phyloP scores from a whole-genome alignment of 2,329 filamentous ascomycete species.

The Colletotrichum ledebouriae region DNA sequence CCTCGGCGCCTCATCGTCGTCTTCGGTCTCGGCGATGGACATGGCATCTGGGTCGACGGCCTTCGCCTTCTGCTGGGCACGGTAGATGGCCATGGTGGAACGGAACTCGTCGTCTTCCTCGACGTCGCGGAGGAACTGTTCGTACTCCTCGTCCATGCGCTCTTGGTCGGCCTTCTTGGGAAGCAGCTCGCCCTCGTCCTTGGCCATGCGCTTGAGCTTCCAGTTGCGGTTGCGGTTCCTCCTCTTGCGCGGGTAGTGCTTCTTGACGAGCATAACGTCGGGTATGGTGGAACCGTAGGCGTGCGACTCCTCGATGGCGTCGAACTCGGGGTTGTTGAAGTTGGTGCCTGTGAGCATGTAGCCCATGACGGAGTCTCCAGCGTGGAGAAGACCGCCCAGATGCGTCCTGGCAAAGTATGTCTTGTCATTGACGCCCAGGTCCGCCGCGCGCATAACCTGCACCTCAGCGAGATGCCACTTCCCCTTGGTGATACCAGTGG shows the following conservation, averaged over 20 bases:
- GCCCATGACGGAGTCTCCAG: slow-evolving; percentile 91
- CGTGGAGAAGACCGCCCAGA: slow-evolving; percentile 85
- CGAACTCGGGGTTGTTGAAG: slow-evolving; percentile 90
- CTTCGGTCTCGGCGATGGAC: slow-evolving; percentile 75
- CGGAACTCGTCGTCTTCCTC: slow-evolving; percentile 94
- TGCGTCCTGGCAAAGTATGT: slow-evolving; percentile 94
- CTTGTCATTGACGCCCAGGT: slow-evolving; percentile 87
- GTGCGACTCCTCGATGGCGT: slow-evolving; percentile 83
- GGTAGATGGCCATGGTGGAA: slow-evolving; percentile 88
- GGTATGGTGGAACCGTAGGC: slow-evolving; percentile 85
- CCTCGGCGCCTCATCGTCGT: slow-evolving; percentile 74
- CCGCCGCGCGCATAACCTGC: slow-evolving; percentile 87
- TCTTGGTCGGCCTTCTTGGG: slow-evolving; percentile 91
- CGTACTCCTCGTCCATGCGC: slow-evolving; percentile 91
- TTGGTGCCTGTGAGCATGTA: slow-evolving; percentile 91
- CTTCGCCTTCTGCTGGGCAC: slow-evolving; percentile 69
- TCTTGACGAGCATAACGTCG: slow-evolving; percentile 96
- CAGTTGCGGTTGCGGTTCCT: slow-evolving; percentile 89
- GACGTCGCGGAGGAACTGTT: slow-evolving; percentile 96
- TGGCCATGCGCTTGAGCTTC: slow-evolving; percentile 93
- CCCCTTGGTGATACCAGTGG: slow-evolving; percentile 79
- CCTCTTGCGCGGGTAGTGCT: slow-evolving; percentile 89
- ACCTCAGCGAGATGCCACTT: slow-evolving; percentile 88
- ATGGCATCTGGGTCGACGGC: slow-evolving; percentile 70
- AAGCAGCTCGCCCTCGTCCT: slow-evolving; percentile 88